Evolutionary conservation across 1,284 basidiomycete genomes (phyloP).

Genomic region (Anthracocystis panici-leucophaei): DNA sequence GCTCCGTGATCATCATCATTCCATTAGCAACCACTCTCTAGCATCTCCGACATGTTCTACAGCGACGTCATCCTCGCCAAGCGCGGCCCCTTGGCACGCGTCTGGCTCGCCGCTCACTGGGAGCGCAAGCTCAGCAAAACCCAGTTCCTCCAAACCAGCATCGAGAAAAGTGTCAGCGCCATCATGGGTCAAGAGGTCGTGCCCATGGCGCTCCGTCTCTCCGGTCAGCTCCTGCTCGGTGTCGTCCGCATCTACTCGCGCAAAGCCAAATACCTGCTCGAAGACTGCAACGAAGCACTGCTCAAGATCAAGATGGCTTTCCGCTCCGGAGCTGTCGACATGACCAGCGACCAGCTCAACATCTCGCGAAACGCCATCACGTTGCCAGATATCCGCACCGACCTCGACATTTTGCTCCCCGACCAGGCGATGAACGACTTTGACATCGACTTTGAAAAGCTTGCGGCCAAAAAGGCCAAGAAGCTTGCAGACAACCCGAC

Average conservation of each 20-base stretch:
- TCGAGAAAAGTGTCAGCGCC: conserved; percentile 86
- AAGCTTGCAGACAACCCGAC: conserved; percentile 37
- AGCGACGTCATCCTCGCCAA: conserved; percentile 92
- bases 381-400: conserved; percentile 79
- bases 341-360: conserved; percentile 91
- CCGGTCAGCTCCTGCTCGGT: conserved; percentile 92
- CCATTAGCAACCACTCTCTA: background rate
- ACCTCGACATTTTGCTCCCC: conserved; percentile 82
- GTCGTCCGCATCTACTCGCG: conserved; percentile 97
- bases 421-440: conserved; percentile 71
- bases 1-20: background rate
- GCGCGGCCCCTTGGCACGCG: conserved; percentile 91
- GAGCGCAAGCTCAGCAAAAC: conserved; percentile 96
- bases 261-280: conserved; percentile 95
- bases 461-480: conserved; percentile 75
- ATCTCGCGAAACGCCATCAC: conserved; percentile 89
- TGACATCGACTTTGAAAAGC: conserved; percentile 73
- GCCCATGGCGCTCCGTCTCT: conserved; percentile 89
- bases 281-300: conserved; percentile 96
- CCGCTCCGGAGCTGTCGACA: conserved; percentile 89
- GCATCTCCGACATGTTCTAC: conserved; percentile 77
- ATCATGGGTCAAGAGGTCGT: conserved; percentile 83
- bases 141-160: conserved; percentile 91
- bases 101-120: conserved; percentile 99
- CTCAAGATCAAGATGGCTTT: conserved; percentile 96